Evolutionary conservation across 225 moss, liverwort and hornwort genomes (phyloP).

Genomic region (Polytrichum formosum): DNA sequence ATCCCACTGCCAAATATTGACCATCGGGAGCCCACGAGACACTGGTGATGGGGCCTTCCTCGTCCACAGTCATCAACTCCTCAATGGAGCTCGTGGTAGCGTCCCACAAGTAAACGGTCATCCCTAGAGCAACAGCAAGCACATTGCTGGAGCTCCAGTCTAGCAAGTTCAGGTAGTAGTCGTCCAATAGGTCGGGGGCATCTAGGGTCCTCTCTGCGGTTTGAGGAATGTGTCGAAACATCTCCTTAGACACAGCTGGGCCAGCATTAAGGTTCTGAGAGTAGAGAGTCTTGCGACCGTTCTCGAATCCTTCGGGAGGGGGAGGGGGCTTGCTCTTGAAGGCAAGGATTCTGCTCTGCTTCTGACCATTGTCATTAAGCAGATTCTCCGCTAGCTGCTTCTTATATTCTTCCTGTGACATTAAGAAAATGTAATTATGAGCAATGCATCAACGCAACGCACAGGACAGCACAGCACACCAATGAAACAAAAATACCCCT

Average conservation of each 20-base stretch:
- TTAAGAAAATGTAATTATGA: neutral
- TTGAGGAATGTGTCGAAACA: slow-evolving; percentile 13
- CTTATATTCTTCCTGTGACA: slow-evolving; percentile 53
- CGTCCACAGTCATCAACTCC: slow-evolving; percentile 49
- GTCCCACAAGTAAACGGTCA: slow-evolving; percentile 62
- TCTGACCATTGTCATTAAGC: slow-evolving; percentile 40
- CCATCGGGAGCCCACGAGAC: slow-evolving; percentile 73
- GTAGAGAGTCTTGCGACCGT: slow-evolving; percentile 17
- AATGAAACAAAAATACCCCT: too few relatives aligned
- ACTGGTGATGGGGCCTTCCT: slow-evolving; percentile 52
- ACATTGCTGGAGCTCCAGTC: slow-evolving; percentile 77
- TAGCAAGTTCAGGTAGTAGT: slow-evolving; percentile 63
- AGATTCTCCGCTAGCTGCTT: slow-evolving; percentile 52
- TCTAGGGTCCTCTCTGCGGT: slow-evolving; percentile 55
- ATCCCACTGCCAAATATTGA: slow-evolving; percentile 48
- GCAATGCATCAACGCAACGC: neutral
- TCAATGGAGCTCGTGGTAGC: slow-evolving; percentile 52
- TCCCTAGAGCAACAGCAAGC: slow-evolving; percentile 65
- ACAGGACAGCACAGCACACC: neutral
- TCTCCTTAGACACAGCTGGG: slow-evolving; percentile 2
- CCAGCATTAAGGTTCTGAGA: slow-evolving; percentile 21
- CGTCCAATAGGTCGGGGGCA: slow-evolving; percentile 61
- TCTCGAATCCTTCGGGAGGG: slow-evolving; percentile 22
- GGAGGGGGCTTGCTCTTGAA: slow-evolving; percentile 45
- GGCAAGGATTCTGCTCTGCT: slow-evolving; percentile 52